Evolutionary conservation across 352 stramenopile genomes (phyloP).

Genomic region (Phytophthora ohioensis): DNA sequence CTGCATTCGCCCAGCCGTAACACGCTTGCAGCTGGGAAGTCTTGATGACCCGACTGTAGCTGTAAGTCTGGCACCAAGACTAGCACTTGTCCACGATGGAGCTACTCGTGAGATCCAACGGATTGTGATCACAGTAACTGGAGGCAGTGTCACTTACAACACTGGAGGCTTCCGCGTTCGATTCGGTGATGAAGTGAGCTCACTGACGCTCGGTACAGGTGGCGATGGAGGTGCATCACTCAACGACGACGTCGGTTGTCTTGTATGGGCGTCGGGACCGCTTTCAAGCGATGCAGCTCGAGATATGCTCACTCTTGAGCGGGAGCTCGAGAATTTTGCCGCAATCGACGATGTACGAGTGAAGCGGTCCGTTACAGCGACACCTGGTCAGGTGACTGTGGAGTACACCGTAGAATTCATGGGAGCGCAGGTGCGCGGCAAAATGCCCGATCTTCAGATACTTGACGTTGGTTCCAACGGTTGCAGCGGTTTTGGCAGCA

Average conservation of each 20-base stretch:
- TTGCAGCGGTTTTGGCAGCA: constrained; percentile 77
- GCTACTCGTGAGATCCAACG: constrained; percentile 77
- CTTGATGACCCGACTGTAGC: constrained; percentile 46
- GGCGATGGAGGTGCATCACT: constrained; percentile 72
- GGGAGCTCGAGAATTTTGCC: constrained; percentile 70
- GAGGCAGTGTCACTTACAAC: constrained; percentile 52
- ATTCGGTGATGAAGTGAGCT: constrained; percentile 91
- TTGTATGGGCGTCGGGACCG: constrained; percentile 76
- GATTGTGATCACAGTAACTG: constrained; percentile 54
- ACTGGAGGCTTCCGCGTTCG: constrained; percentile 89
- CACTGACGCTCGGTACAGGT: constrained; percentile 72
- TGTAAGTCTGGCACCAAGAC: constrained; percentile 54
- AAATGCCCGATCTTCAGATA: constrained; percentile 88
- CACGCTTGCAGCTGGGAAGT: constrained; percentile 55
- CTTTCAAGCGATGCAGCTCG: constrained; percentile 43
- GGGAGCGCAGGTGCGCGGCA: constrained; percentile 88
- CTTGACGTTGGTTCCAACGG: constrained; percentile 93
- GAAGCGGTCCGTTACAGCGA: constrained; percentile 52
- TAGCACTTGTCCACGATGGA: constrained; percentile 43
- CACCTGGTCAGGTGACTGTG: constrained; percentile 54
- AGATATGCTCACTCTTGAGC: constrained; percentile 66
- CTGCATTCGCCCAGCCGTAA: constrained; percentile 42
- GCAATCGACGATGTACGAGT: constrained; percentile 83
- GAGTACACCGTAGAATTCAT: constrained; percentile 95
- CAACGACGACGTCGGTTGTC: constrained; percentile 80